Evolutionary conservation across 2,329 filamentous ascomycete genomes (phyloP).

Genomic region (Neopestalotiopsis rosae): DNA sequence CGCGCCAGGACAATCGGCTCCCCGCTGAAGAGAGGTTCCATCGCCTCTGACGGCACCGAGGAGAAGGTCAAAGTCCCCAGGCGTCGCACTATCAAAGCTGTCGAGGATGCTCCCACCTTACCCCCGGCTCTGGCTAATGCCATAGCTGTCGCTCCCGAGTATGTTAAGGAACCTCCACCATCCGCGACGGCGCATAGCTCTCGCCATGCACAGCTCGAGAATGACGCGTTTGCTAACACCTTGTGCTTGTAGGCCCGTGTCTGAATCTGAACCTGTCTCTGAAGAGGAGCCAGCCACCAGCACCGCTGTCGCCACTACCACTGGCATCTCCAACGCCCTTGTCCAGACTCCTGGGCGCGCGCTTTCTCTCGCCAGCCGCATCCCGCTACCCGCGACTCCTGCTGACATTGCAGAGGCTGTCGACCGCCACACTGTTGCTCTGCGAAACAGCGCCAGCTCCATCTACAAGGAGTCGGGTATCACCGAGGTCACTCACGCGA

Average conservation of each 20-base stretch:
- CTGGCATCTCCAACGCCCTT: constrained; percentile 48
- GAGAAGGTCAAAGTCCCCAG: constrained; percentile 32
- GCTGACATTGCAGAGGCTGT: constrained; percentile 77
- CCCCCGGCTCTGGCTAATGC: not conserved
- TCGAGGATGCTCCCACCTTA: constrained; percentile 68
- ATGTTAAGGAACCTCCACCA: constrained; percentile 66
- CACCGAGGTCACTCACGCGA: constrained; percentile 65
- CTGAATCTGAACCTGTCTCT: constrained; percentile 26
- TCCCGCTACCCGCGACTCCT: constrained; percentile 81
- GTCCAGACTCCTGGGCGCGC: constrained; percentile 57
- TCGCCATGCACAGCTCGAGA: constrained; percentile 27
- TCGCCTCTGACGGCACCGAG: constrained; percentile 23
- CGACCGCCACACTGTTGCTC: constrained; percentile 70
- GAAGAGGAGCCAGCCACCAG: constrained; percentile 33
- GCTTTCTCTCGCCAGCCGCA: constrained; percentile 60
- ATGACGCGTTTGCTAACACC: constrained; percentile 59
- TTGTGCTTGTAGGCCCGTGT: constrained; percentile 39
- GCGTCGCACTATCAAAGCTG: constrained; percentile 44
- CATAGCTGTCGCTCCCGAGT: constrained; percentile 65
- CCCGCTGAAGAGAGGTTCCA: constrained; percentile 62
- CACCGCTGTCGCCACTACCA: constrained; percentile 27
- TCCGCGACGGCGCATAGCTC: constrained; percentile 67
- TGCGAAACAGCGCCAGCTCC: constrained; percentile 69
- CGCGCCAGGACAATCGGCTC: constrained; percentile 65
- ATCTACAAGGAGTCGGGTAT: constrained; percentile 71